Evolutionary conservation across 352 stramenopile genomes (phyloP), one percentile per base, ranked within the genome.

Genomic region (Nannochloropsis limnetica): DNA sequence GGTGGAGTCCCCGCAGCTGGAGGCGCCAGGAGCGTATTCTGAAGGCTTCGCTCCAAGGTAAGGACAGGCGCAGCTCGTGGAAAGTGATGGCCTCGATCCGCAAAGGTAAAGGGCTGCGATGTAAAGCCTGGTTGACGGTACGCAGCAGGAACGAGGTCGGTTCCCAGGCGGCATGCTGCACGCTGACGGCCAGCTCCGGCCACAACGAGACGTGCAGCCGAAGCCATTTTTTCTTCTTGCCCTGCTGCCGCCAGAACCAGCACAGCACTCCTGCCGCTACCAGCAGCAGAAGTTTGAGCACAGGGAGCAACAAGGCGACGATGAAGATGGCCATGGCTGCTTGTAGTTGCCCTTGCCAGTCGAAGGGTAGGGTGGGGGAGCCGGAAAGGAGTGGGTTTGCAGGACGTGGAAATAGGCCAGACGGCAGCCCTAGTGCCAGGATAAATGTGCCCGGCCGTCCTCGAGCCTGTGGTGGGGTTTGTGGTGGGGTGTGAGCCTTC

Each of bases 191-290:
- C 9, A 74, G n/a, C 25, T 22, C 61, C 61, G 61, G 61, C 61
- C 61, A 74, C 9, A 74, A 20, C 11, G 61, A 74, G n/a, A 74
- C 61, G 6, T 74, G n/a, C 61, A 74, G 25, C n/a, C 25, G 25
- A 25, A 74, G 61, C 61, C 61, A 74, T 74, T 74, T 74, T 29
- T 28, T 74, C 61, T 74, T 74, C 61, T 74, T 74, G 20, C 61
- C 22, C 25, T 74, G n/a, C 25, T 74, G n/a, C 25, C 61, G 61
- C 61, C 61, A 74, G 25, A 31, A 74, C 61, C 61, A 74, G 11
- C 6, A 28, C 4, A 74, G 25, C 11, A 74, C 14, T 74, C n/a
- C 25, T 74, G 25, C 22, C 61, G 4, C 61, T 20, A 74, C n/a
- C 61, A 74, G 25, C n/a, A 25, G n/a, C n/a, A 25, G n/a, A 22